A percentile compares a stretch with the other conserved stretches of the same genome.
These are phyloP conservation scores for Blastomyces percursus DNA, from an alignment of 2,329 filamentous ascomycete species.

Conservation along the genomic window DNA sequence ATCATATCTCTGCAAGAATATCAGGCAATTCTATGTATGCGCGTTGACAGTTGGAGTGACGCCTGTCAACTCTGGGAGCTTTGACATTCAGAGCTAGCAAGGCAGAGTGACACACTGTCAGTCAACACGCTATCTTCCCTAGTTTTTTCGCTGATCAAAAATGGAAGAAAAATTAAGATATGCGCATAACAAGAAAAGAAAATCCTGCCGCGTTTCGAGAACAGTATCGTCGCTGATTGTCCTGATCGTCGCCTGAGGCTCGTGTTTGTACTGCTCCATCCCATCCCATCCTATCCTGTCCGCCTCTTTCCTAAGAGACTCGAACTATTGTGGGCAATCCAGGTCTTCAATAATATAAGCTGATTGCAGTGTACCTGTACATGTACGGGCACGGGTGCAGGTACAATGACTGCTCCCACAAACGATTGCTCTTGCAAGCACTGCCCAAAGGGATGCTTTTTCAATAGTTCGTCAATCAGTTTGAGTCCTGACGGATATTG, in stretches of 20 bases:
- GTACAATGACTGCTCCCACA: neutral
- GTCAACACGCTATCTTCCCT: neutral
- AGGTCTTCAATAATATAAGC: neutral
- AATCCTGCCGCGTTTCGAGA: neutral
- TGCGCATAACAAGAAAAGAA: neutral
- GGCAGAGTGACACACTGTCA: neutral
- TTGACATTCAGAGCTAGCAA: neutral
- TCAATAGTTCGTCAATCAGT: neutral
- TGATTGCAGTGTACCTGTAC: constrained; percentile 4
- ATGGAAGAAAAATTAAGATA: neutral
- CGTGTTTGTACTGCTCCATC: neutral
- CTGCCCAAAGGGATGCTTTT: neutral
- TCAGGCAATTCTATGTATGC: neutral
- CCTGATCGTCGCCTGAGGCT: neutral
- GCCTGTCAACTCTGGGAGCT: neutral
- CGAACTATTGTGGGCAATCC: neutral
- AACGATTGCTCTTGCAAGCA: neutral
- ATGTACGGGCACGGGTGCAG: neutral
- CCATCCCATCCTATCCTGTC: too few species aligned
- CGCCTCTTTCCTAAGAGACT: neutral
- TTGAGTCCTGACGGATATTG: neutral
- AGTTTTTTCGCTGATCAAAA: neutral
- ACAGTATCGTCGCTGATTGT: neutral
- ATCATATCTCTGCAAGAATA: neutral
- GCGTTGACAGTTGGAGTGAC: neutral